Base-by-base conservation (phyloP, 176 grass and related monocot genomes). In the Rhynchospora tenuis region DNA sequence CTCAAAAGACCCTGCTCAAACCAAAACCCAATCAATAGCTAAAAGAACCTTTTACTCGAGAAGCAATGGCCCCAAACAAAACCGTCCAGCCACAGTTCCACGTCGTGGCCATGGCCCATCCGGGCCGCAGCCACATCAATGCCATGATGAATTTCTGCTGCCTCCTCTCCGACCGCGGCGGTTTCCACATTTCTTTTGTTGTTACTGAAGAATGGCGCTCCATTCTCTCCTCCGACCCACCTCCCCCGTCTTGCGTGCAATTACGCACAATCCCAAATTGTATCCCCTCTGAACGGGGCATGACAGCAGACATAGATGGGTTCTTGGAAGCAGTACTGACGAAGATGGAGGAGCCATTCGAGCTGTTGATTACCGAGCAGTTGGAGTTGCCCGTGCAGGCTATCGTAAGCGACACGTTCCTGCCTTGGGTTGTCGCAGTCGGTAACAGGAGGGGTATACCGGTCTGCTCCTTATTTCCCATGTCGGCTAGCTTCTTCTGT, bases 51-150 rank as follows among this genome's bases (percentile, higher is more conserved):
- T n/a, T n/a, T n/a, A 33, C 23, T 9, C 3, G 4, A 16, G 33
- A 9, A 47, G 1, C 43, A 67, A 82, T 82, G 80, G 56, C 43
- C 9, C 62, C 80, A 16, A 61, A 15, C 0, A 19, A 14, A 15
- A 61, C 3, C 19, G 24, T 6, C 20, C 14, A 13, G 15, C 71
- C 31, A 26, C 81, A 23, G 15, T 69, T 62, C 84, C 92, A 94
- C 58, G 0, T 97, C 14, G 87, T 82, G 47, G 82, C 83, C 17
- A 68, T 92, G n/a, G 78, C 90, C 4, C 89, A 91, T 79, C 92
- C 92, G 0, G 94, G 92, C 58, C 83, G 87, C 0, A 87, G 92
- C 60, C 94, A 97, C 88, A 15, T 97, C 13, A 92, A 94, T 81
- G 82, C 90, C 16, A 89, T 94, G 85, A 73, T 97, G 59, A 88